Evolutionary conservation across 176 grass and related monocot genomes (phyloP), one percentile per base, ranked within the genome.

Genomic region (Saccharum spontaneum): DNA sequence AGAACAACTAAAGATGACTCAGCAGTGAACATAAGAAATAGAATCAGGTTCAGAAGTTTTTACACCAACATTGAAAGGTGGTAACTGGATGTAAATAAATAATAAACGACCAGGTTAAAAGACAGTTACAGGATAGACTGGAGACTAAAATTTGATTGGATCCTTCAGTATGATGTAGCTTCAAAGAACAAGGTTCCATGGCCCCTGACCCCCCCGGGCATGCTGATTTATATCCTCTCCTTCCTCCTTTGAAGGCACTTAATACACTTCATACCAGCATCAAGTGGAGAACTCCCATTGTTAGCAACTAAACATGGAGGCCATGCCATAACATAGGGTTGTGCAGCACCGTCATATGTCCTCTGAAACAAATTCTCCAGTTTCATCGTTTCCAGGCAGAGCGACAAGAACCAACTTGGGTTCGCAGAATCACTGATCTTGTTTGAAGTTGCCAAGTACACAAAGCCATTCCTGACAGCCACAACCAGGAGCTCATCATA

Each of bases 391-490:
- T 66, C 28, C 28, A 66, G 63, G 28, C 63, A 66, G 28, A 66
- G 28, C 1, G 63, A 31, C 63, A 31, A 66, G 28, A 66, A 66
- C 63, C 63, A 66, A 16, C 63, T 31, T 31, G 63, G 28, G 26
- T 30, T 31, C 3, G 15, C 1, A 8, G 39, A 16, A 73, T 8
- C 16, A 7, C 0, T 4, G 69, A 73, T 62, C 16, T 38, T 46
- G 10, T 73, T 69, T 43, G 38, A 59, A 12, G 52, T 62, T 20
- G 80, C 43, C 4, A 83, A 22, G 69, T 83, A 73, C 24, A 73
- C 52, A 3, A 83, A 14, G 24, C 80, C 80, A 31, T 73, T 16
- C 24, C 71, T 34, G 37, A 41, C 14, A 2, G 8, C 80, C 37
- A 83, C 5, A n/a, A 83, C 20, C 40, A 34, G 26, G 37, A 83